Evolutionary conservation across 495 filamentous ascomycete species (phyloP), one percentile per base, ranked within the genome.

Genomic region (Talaromyces proteolyticus): DNA sequence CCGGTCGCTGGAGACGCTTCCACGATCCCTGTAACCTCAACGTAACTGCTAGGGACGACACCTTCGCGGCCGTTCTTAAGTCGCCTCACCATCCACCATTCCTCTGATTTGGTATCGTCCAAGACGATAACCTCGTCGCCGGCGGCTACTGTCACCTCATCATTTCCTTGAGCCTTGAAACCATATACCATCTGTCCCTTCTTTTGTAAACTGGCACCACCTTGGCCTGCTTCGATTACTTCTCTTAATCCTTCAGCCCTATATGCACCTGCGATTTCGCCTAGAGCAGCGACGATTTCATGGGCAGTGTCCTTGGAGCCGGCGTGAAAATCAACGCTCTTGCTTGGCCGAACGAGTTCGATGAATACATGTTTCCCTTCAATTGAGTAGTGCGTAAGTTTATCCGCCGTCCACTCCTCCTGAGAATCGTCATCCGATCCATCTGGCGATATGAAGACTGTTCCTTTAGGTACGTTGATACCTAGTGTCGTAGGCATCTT

Each of bases 361-460:
- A 99, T 71, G 60, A 99, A 99, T 14, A 99, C 87, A 65, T 97
- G 93, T 62, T 99, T 99, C 14, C 91, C 92, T 73, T 99, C 93
- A 41, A 94, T 88, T 10, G 89, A 95, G 69, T 99, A 97, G 64
- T 95, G 87, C 14, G 83, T 88, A 65, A 99, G 82, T 62, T 89
- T 92, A 25, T 96, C 89, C 0, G 91, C 91, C 0, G 84, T 85
- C 93, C 93, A 99, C 63, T 95, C 92, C 59, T 94, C 84, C 52
- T 86, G 84, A 7, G 84, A 83, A 7, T 88, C 90, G 60, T 94
- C 89, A 29, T 75, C 65, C 10, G 77, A 66, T 50, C 85, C 88
- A 62, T 96, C 93, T 0, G 94, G 91, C 0, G 91, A 82, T 44
- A 99, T 89, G 70, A 95, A 85, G 50, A 99, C 91, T 10, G 86